Evolutionary conservation across 257 asterid genomes (phyloP).

Genomic region (Solanum rostratum): DNA sequence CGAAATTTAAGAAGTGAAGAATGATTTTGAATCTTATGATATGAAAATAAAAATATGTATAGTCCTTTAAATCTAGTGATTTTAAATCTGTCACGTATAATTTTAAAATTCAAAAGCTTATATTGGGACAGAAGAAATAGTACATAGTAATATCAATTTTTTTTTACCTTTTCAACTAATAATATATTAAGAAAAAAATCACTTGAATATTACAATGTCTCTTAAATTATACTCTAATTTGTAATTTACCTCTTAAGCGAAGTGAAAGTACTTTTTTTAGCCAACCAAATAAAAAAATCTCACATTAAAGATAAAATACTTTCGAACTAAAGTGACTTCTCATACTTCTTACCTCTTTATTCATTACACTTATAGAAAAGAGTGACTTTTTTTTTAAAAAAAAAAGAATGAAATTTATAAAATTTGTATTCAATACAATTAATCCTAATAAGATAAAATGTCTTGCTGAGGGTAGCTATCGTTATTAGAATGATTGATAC

Average conservation of each 20-base stretch:
- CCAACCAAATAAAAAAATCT: background rate
- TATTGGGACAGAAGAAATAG: background rate
- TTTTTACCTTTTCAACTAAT: background rate
- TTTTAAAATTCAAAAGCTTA: background rate
- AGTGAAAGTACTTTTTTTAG: background rate
- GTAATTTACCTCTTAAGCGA: background rate
- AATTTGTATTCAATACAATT: too few species aligned
- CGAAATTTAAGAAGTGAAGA: too few species aligned
- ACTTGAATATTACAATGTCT: background rate
- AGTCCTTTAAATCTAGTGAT: fast-evolving
- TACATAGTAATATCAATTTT: background rate
- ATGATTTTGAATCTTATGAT: too few species aligned
- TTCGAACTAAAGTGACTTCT: background rate
- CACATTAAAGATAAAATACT: background rate
- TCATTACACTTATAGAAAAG: background rate
- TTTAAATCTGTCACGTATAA: background rate
- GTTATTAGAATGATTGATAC: background rate
- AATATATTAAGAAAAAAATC: background rate
- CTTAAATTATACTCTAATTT: background rate
- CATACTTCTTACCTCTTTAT: background rate
- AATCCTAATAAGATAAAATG: too few species aligned
- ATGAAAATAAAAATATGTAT: background rate
- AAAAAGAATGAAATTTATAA: too few species aligned
- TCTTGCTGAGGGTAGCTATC: too few species aligned
- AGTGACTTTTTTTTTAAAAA: too few species aligned